A percentile compares a stretch with the other conserved stretches of the same genome.
phyloP scores from a whole-genome alignment of 148 eudicot species.

The Camellia lanceoleosa region DNA sequence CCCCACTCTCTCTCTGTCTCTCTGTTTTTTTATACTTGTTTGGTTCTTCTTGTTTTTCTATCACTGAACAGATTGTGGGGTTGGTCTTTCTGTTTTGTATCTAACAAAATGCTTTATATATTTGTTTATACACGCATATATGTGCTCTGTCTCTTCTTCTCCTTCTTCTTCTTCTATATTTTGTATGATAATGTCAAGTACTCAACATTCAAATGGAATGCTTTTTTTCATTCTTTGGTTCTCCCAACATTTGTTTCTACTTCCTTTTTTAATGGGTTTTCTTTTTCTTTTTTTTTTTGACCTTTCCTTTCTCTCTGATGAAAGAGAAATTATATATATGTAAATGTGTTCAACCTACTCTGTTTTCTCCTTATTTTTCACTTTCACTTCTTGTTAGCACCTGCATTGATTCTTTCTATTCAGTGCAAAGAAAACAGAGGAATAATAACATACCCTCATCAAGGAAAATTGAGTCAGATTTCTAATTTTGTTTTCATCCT shows the following conservation, averaged over 20 bases:
- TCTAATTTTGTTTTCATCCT: neutral
- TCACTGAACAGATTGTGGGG: conserved; percentile 22
- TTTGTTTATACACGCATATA: neutral
- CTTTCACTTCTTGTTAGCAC: neutral
- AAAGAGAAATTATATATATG: too few species aligned
- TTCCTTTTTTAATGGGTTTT: too few species aligned
- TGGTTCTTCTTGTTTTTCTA: conserved; percentile 12
- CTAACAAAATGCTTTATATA: conserved; percentile 2
- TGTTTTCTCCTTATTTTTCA: neutral
- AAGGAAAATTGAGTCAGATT: neutral
- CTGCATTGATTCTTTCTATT: neutral
- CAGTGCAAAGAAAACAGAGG: neutral
- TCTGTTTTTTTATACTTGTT: neutral
- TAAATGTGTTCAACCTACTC: too few species aligned
- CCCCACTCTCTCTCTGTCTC: conserved; percentile 25
- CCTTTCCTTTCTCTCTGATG: too few species aligned
- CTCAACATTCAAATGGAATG: too few species aligned
- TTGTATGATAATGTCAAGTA: neutral
- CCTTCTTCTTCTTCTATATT: neutral
- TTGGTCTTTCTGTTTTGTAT: conserved; percentile 7
- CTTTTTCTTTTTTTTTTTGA: too few species aligned
- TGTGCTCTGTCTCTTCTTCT: conserved; percentile 1
- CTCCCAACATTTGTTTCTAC: too few species aligned
- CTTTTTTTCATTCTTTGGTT: too few species aligned
- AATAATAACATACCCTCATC: neutral